Conservation (phyloP, 257 asterid species). For the Fraxinus pennsylvanica region DNA sequence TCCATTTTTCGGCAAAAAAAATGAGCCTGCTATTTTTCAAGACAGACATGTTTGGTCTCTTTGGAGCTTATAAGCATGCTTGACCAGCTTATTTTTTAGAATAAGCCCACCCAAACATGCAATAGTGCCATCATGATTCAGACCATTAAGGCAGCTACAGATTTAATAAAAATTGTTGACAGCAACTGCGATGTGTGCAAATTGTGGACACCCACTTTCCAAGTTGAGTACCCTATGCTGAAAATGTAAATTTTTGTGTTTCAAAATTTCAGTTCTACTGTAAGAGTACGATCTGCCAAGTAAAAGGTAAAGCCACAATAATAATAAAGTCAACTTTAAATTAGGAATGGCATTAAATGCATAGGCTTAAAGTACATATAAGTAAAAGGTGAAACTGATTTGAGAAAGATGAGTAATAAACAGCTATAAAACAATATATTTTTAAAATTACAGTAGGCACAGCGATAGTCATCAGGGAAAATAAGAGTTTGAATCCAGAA, state of each 20-base stretch:
- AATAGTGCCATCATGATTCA: background rate
- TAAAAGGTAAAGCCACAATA: background rate
- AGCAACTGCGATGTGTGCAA: background rate
- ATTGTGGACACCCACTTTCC: background rate
- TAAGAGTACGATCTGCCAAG: background rate
- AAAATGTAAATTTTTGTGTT: background rate
- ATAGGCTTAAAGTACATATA: background rate
- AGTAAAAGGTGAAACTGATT: background rate
- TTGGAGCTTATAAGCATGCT: background rate
- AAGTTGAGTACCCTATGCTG: background rate
- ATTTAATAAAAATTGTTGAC: background rate
- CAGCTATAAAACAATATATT: background rate
- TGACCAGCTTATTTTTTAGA: background rate
- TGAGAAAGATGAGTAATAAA: background rate
- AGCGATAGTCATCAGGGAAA: background rate
- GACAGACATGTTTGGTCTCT: background rate
- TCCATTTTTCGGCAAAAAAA: background rate
- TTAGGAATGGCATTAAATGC: background rate
- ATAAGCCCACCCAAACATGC: background rate
- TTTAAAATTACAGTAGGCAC: background rate
- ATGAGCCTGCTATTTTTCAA: background rate
- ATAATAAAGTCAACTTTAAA: background rate
- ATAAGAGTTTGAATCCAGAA: background rate
- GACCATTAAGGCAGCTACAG: background rate
- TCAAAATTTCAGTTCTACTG: background rate